These are phyloP conservation scores for Fusarium sp. DNA, from an alignment of 2,329 filamentous ascomycete species.

Conservation along the genomic window DNA sequence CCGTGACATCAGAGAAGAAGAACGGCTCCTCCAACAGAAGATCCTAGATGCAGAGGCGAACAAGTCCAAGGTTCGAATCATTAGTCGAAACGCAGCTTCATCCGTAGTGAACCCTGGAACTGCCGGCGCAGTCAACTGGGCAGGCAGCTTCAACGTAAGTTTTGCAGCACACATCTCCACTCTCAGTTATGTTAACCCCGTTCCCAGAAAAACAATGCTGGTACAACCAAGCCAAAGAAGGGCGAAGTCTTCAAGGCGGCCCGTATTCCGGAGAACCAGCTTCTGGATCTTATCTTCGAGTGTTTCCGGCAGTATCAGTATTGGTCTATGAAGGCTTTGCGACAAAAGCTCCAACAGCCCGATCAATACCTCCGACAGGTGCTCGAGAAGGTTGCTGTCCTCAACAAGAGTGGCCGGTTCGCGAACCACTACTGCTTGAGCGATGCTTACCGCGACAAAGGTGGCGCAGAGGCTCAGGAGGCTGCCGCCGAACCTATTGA, in stretches of 20 bases:
- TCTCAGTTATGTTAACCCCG: slow-evolving; percentile 36
- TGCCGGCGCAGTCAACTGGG: slow-evolving; percentile 54
- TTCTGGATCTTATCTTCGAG: slow-evolving; percentile 85
- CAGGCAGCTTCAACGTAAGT: slow-evolving; percentile 69
- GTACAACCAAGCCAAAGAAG: slow-evolving; percentile 68
- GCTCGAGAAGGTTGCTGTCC: slow-evolving; percentile 82
- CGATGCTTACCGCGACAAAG: slow-evolving; percentile 62
- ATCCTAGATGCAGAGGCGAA: slow-evolving; percentile 64
- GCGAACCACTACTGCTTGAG: slow-evolving; percentile 88
- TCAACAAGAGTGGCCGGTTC: slow-evolving; percentile 86
- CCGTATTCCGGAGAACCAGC: slow-evolving; percentile 88
- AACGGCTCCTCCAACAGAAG: slow-evolving; percentile 70
- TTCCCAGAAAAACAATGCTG: slow-evolving; percentile 64
- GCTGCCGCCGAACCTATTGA: slow-evolving; percentile 68
- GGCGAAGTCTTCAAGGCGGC: slow-evolving; percentile 83
- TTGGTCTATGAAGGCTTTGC: slow-evolving; percentile 93
- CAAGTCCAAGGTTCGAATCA: slow-evolving; percentile 63
- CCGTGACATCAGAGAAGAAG: slow-evolving; percentile 77
- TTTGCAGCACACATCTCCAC: not conserved
- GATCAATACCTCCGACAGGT: slow-evolving; percentile 92
- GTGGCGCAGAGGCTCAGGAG: slow-evolving; percentile 61
- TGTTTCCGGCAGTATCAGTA: slow-evolving; percentile 89
- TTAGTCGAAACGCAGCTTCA: slow-evolving; percentile 63
- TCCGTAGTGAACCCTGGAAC: slow-evolving; percentile 69
- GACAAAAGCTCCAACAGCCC: slow-evolving; percentile 82